phyloP scores from a whole-genome alignment of 2,329 filamentous ascomycete genomes.

The Colletotrichum truncatum region DNA sequence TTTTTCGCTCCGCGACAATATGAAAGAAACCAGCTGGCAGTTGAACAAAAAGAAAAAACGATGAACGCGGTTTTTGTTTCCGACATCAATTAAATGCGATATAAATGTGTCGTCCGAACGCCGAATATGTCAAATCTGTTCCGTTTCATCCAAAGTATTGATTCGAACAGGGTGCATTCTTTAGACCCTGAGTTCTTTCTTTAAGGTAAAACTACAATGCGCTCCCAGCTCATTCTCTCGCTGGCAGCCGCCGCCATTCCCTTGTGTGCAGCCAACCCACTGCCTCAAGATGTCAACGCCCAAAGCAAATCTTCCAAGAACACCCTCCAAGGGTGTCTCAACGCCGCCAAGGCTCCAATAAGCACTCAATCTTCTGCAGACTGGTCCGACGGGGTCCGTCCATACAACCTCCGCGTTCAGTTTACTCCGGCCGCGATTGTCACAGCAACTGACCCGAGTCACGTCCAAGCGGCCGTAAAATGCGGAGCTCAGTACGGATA shows the following conservation, averaged over 20 bases:
- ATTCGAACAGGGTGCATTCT: not conserved
- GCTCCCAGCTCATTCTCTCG: not conserved
- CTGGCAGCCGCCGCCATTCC: not conserved
- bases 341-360: conserved; percentile 33
- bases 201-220: conserved; percentile 1
- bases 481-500: conserved; percentile 52
- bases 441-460: conserved; percentile 48
- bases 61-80: not conserved
- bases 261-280: not conserved
- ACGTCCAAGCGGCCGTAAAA: conserved; percentile 55
- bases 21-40: not conserved
- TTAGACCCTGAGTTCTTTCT: not conserved
- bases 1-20: not conserved
- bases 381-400: conserved; percentile 33
- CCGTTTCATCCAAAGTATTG: not conserved
- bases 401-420: conserved; percentile 43
- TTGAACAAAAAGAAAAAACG: not conserved
- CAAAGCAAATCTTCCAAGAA: conserved; percentile 10
- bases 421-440: conserved; percentile 54
- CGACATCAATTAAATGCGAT: not conserved
- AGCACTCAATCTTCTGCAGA: conserved; percentile 29
- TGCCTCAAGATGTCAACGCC: not conserved
- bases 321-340: conserved; percentile 34
- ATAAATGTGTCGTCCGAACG: not conserved
- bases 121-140: not conserved